Evolutionary conservation across 768 basidiomycete species (phyloP).

Genomic region (Rossbeevera mucosa): DNA sequence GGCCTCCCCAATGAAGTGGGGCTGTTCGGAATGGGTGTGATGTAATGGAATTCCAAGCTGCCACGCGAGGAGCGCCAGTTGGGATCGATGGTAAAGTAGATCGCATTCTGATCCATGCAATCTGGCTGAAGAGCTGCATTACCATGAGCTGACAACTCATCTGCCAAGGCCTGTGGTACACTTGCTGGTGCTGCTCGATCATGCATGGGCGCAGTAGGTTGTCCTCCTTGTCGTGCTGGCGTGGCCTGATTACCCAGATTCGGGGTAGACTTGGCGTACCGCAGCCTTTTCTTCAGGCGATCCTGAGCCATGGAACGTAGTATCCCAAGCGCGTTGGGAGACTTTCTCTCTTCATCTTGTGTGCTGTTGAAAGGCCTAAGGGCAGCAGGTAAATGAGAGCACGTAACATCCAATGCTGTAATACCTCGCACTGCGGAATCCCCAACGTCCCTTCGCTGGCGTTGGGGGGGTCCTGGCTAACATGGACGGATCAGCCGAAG

Average conservation of each 20-base stretch:
- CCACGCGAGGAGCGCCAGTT: constrained; percentile 19
- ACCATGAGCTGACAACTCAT: not conserved
- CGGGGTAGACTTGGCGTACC: constrained; percentile 23
- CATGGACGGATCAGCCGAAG: constrained; percentile 4
- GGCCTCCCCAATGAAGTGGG: constrained; percentile 7
- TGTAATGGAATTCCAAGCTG: constrained; percentile 16
- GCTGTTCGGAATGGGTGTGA: constrained; percentile 24
- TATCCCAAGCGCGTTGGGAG: not conserved
- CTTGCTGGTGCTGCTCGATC: not conserved
- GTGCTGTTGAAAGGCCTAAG: constrained; percentile 13
- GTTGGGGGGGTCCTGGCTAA: not conserved
- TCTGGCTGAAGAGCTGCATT: constrained; percentile 1
- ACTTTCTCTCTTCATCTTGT: constrained; percentile 7
- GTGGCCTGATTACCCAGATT: constrained; percentile 13
- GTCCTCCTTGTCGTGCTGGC: not conserved
- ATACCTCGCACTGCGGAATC: constrained; percentile 21
- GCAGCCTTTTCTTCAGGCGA: constrained; percentile 18
- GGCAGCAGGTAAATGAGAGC: not conserved
- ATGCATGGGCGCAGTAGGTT: not conserved
- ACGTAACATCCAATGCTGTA: not conserved
- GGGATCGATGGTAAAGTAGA: constrained; percentile 29
- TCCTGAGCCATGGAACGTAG: constrained; percentile 13
- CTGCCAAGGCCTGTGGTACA: not conserved
- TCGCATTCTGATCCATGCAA: constrained; percentile 18
- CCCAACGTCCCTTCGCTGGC: constrained; percentile 12